Evolutionary conservation across 116 monocot species (phyloP), one percentile per base, ranked within the genome.

Genomic region (Trichopus zeylanicus): DNA sequence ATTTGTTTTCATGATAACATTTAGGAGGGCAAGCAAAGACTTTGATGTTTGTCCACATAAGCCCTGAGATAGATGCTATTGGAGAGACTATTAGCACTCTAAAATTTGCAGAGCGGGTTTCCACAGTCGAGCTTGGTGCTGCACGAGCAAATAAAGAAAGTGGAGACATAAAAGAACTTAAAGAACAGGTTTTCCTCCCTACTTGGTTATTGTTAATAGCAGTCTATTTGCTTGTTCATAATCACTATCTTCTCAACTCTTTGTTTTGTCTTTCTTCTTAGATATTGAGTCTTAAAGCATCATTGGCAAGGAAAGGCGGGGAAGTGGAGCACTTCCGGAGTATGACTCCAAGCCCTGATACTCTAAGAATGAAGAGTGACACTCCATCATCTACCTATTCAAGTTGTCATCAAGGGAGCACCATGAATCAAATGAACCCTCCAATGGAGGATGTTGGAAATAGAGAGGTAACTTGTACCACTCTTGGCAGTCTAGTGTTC

Each of bases 1-100:
- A 19, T 49, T 22, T 6, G 21, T 22, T 49, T 49, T 24, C 4
- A 7, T 42, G 13, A 3, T 42, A 87, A 92, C 67, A 84, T 55
- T 26, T 51, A 97, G 97, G 98, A 37, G 98, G 98, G 9, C 92
- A 99, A 73, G 98, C 98, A 39, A 99, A 99, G 66, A 99, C 92
- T 38, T 62, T 99, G 59, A 99, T 99, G 98, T 99, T 99, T 83
- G 92, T 99, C 30, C 98, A 99, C 56, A 74, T 99, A 67, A 99
- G 92, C 65, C 98, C 98, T 27, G 98, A 92, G 57, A 67, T 67
- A 59, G 98, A 99, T 80, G 82, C 98, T 34, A 23, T 76, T 35
- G 92, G 88, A 26, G 98, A 99, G 69, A 99, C 92, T 16, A 75
- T 99, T 32, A 88, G 98, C 73, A 99, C 98, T 10, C 78, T 99